phyloP scores from a whole-genome alignment of 2,329 filamentous ascomycete species.

The Colletotrichum plurivorum region DNA sequence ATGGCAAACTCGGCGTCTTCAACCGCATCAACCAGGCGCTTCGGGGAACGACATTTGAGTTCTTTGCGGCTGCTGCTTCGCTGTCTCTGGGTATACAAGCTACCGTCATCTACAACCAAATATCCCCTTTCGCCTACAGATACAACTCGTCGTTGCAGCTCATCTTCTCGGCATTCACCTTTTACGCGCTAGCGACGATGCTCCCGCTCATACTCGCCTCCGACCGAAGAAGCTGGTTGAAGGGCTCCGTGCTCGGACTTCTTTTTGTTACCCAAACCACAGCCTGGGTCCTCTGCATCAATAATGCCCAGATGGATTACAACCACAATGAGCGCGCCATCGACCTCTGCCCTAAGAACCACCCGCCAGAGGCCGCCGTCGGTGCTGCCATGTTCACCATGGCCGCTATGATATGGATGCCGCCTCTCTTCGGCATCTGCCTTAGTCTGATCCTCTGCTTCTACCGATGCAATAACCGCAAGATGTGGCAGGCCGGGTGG shows the following conservation, averaged over 20 bases:
- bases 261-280: slow-evolving; percentile 27
- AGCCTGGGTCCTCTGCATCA: slow-evolving; percentile 29
- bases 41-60: slow-evolving; percentile 16
- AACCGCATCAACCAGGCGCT: slow-evolving; percentile 11
- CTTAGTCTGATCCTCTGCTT: slow-evolving; percentile 31
- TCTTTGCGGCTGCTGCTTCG: slow-evolving; percentile 28
- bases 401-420: slow-evolving; percentile 38
- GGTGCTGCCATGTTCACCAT: slow-evolving; percentile 33
- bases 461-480: slow-evolving; percentile 33
- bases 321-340: neutral
- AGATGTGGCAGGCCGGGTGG: slow-evolving; percentile 33
- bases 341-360: slow-evolving; percentile 10
- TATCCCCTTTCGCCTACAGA: neutral
- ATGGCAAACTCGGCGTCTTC: neutral
- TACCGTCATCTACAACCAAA: slow-evolving; percentile 14
- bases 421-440: slow-evolving; percentile 38
- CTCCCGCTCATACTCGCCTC: slow-evolving; percentile 26
- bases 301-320: slow-evolving; percentile 18
- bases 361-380: slow-evolving; percentile 5
- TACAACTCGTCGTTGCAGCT: slow-evolving; percentile 17
- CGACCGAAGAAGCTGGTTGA: slow-evolving; percentile 9
- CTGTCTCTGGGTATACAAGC: slow-evolving; percentile 21
- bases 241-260: slow-evolving; percentile 3
- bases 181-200: slow-evolving; percentile 28
- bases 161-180: slow-evolving; percentile 25